Evolutionary conservation across 345 rosid species (phyloP).

Genomic region (Odontarrhena argentea): DNA sequence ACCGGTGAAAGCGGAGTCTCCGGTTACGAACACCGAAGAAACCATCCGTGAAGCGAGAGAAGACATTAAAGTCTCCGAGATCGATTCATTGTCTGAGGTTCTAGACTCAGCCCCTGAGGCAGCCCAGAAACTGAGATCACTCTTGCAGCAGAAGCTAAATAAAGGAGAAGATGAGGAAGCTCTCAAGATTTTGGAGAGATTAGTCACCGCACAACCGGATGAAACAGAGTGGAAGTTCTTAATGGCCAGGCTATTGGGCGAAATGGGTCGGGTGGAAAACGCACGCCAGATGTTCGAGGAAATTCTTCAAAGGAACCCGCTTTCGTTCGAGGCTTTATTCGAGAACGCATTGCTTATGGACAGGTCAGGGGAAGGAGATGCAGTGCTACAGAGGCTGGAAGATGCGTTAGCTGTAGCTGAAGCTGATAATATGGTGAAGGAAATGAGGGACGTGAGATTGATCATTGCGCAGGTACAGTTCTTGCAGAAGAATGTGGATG

Average conservation of each 20-base stretch:
- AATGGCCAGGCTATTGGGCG: constrained; percentile 57
- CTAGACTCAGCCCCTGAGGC: constrained; percentile 59
- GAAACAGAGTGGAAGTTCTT: constrained; percentile 77
- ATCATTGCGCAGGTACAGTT: constrained; percentile 86
- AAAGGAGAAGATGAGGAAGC: constrained; percentile 75
- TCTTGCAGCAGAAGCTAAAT: constrained; percentile 70
- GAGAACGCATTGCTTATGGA: constrained; percentile 91
- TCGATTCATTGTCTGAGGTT: constrained; percentile 44
- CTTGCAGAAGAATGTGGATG: constrained; percentile 84
- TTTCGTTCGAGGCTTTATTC: constrained; percentile 85
- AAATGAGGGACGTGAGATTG: constrained; percentile 77
- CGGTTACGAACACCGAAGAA: constrained; percentile 48
- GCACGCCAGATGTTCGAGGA: constrained; percentile 86
- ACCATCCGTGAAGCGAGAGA: constrained; percentile 24
- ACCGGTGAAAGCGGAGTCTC: constrained; percentile 62
- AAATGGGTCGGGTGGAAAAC: constrained; percentile 59
- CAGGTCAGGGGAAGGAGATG: constrained; percentile 74
- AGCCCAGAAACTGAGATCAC: constrained; percentile 53
- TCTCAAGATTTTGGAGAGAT: constrained; percentile 47
- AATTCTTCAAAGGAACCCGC: constrained; percentile 68
- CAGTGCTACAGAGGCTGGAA: constrained; percentile 64
- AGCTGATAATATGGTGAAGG: constrained; percentile 61
- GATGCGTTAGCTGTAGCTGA: constrained; percentile 68
- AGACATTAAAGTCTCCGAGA: constrained; percentile 29
- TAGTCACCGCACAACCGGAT: constrained; percentile 60